These are phyloP conservation scores for Yamadazyma buinensis DNA, from an alignment of 1,139 yeast species.

Conservation along the genomic window DNA sequence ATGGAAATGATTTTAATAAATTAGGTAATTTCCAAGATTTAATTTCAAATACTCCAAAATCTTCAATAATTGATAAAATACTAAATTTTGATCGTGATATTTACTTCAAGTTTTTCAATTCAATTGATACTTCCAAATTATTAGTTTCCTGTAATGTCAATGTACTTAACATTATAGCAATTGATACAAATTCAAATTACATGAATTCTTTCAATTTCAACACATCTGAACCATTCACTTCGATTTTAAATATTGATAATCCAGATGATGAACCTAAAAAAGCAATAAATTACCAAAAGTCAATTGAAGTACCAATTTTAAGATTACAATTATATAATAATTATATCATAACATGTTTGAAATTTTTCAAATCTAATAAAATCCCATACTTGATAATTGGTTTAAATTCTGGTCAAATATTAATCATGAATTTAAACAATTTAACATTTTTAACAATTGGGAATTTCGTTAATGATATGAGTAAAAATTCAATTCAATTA, in stretches of 20 bases:
- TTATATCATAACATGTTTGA: slow-evolving; percentile 27
- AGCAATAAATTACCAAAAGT: slow-evolving; percentile 15
- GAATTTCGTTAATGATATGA: slow-evolving; percentile 13
- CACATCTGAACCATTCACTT: slow-evolving; percentile 22
- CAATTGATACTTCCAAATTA: slow-evolving; percentile 14
- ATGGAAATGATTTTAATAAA: slow-evolving; percentile 1
- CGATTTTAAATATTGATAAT: slow-evolving; percentile 11
- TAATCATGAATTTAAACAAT: slow-evolving; percentile 26
- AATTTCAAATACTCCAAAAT: slow-evolving; percentile 2
- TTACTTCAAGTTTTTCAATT: slow-evolving; percentile 19
- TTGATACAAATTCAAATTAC: slow-evolving; percentile 23
- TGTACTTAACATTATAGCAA: slow-evolving; percentile 33
- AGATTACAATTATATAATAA: slow-evolving; percentile 27
- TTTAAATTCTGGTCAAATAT: slow-evolving; percentile 32
- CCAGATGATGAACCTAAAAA: slow-evolving; percentile 9
- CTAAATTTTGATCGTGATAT: slow-evolving; percentile 22
- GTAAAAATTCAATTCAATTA: slow-evolving; percentile 8
- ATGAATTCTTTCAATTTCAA: slow-evolving; percentile 18
- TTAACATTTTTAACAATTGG: slow-evolving; percentile 27
- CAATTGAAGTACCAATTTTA: slow-evolving; percentile 32
- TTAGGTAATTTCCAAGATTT: slow-evolving; percentile 6
- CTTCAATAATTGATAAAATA: slow-evolving; percentile 10
- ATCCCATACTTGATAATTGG: slow-evolving; percentile 31
- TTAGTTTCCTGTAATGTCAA: slow-evolving; percentile 35
- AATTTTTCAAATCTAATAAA: slow-evolving; percentile 22